Conservation (phyloP, 805 yeast genomes). For the Geotrichum ghanense region DNA sequence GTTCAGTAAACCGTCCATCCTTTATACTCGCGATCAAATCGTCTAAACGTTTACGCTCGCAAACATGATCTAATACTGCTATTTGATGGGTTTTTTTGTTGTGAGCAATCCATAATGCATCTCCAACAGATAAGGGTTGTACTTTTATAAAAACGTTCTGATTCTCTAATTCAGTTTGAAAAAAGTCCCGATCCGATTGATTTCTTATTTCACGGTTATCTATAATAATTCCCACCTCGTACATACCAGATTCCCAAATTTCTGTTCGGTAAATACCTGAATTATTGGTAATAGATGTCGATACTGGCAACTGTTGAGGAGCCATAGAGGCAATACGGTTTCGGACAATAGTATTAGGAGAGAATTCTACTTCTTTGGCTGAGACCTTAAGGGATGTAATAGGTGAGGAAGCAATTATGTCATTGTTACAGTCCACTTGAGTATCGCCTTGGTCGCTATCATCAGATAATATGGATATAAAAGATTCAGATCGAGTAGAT, state of each 20-base stretch:
- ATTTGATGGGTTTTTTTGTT: conserved; percentile 45
- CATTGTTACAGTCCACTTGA: neutral
- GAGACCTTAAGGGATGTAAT: neutral
- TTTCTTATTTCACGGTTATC: conserved; percentile 73
- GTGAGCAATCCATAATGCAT: conserved; percentile 79
- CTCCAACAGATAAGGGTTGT: conserved; percentile 67
- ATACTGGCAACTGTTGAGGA: neutral
- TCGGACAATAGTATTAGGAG: neutral
- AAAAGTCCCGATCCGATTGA: conserved; percentile 58
- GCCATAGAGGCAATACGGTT: neutral
- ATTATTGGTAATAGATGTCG: neutral
- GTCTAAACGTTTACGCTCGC: conserved; percentile 82
- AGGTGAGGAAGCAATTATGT: no score
- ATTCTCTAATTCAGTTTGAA: conserved; percentile 40
- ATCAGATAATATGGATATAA: no score
- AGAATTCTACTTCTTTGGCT: neutral
- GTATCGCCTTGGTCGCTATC: neutral
- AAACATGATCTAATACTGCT: conserved; percentile 67
- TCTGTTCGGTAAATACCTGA: conserved; percentile 7
- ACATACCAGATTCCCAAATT: conserved; percentile 52
- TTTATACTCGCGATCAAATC: conserved; percentile 73
- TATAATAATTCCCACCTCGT: conserved; percentile 47
- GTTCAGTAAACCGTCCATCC: conserved; percentile 86
- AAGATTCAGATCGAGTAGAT: no score
- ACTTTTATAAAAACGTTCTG: conserved; percentile 41